These are phyloP conservation scores for Kodamaea plutei DNA, from an alignment of 1,139 yeast genomes.

Conservation along the genomic window DNA sequence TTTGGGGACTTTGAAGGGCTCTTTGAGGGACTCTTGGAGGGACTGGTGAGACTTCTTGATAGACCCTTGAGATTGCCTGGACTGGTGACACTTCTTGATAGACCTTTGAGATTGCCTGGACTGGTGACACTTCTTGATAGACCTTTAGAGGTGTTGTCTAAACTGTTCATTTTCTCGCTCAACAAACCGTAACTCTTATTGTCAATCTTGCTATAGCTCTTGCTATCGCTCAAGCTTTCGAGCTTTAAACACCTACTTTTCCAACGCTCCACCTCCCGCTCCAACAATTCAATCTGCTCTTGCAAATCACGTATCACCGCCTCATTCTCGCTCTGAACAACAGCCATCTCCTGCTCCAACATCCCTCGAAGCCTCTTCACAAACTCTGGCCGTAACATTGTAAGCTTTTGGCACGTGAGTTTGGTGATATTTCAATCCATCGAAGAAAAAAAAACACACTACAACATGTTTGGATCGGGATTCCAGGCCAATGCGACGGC, in stretches of 20 bases:
- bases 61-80: no score
- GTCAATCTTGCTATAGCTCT: no score
- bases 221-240: background rate
- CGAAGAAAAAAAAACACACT: constrained; percentile 5
- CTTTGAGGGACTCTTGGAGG: constrained; percentile 1
- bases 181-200: no score
- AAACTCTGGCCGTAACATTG: constrained; percentile 6
- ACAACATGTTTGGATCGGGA: constrained; percentile 9
- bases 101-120: no score
- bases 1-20: constrained; percentile 4
- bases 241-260: constrained; percentile 1
- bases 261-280: constrained; percentile 5
- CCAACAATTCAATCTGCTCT: constrained; percentile 5
- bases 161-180: no score
- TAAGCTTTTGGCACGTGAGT: background rate
- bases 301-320: constrained; percentile 4
- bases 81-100: no score
- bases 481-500: constrained; percentile 11
- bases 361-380: constrained; percentile 3
- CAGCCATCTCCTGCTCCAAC: constrained; percentile 8
- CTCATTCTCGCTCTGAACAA: constrained; percentile 5
- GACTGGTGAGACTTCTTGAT: no score
- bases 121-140: constrained; percentile 2
- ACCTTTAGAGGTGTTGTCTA: no score
- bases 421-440: constrained; percentile 2